Conservation (phyloP, 805 yeast species). For the Clavispora vitiphila region DNA sequence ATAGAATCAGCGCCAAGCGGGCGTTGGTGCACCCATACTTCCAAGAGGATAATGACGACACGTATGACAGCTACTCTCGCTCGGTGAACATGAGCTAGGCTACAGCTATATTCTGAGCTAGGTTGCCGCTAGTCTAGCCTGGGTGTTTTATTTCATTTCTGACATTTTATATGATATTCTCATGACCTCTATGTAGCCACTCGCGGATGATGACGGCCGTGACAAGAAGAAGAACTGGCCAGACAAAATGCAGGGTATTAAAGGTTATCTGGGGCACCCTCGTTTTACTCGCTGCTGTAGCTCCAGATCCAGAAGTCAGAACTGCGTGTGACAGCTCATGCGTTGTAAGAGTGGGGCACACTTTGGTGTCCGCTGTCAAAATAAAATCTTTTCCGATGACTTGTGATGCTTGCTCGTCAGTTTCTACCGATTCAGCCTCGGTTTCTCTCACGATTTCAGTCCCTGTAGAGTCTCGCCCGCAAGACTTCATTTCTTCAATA, state of each 20-base stretch:
- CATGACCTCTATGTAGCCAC: background rate
- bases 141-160: background rate
- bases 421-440: too few species aligned
- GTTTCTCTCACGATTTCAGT: too few species aligned
- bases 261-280: too few species aligned
- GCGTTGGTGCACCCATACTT: constrained; percentile 89
- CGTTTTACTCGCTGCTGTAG: background rate
- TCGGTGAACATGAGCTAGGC: constrained; percentile 36
- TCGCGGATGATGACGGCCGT: background rate
- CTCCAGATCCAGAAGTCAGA: too few species aligned
- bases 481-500: constrained; percentile 6
- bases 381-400: too few species aligned
- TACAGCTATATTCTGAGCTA: too few species aligned
- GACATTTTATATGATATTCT: background rate
- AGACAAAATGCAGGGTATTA: background rate
- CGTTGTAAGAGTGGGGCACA: too few species aligned
- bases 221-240: background rate
- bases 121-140: background rate
- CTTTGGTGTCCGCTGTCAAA: too few species aligned
- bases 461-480: background rate
- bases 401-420: too few species aligned
- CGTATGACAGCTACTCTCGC: constrained; percentile 28
- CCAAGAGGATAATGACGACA: constrained; percentile 43
- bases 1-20: constrained; percentile 89
- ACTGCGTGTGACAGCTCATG: too few species aligned